Conservation (phyloP, 164 flowering plant genomes). For the Annona squamosa region DNA sequence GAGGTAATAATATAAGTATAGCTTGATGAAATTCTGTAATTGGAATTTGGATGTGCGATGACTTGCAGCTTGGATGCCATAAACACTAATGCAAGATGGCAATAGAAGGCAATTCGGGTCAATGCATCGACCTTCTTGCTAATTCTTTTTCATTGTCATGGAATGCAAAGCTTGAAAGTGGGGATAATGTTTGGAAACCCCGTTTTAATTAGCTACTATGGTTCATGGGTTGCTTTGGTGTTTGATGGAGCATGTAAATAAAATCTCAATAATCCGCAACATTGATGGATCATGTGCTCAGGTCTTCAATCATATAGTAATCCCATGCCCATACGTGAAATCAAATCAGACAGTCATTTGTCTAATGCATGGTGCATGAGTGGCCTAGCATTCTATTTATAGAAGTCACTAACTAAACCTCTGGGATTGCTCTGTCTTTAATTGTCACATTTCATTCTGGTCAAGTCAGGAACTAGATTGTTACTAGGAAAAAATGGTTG, state of each 20-base stretch:
- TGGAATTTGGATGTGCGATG: not conserved
- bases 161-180: not conserved
- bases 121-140: not conserved
- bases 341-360: too few species aligned
- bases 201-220: too few species aligned
- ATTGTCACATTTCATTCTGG: not conserved
- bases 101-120: not conserved
- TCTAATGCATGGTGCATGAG: not conserved
- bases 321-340: too few species aligned
- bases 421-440: not conserved
- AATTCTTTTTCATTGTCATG: not conserved
- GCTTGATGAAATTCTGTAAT: not conserved
- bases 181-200: too few species aligned
- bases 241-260: too few species aligned
- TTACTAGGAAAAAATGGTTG: not conserved
- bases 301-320: too few species aligned
- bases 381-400: not conserved
- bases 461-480: not conserved
- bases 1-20: slow-evolving; percentile 34
- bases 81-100: not conserved
- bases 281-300: too few species aligned
- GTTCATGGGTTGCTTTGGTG: too few species aligned
- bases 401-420: not conserved
- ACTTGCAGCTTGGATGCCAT: not conserved
- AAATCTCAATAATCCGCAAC: too few species aligned